Percentiles rank a stretch among this genome's conserved stretches.
phyloP scores from a whole-genome alignment of 2,329 filamentous ascomycete species.

The Alternaria sp. region DNA sequence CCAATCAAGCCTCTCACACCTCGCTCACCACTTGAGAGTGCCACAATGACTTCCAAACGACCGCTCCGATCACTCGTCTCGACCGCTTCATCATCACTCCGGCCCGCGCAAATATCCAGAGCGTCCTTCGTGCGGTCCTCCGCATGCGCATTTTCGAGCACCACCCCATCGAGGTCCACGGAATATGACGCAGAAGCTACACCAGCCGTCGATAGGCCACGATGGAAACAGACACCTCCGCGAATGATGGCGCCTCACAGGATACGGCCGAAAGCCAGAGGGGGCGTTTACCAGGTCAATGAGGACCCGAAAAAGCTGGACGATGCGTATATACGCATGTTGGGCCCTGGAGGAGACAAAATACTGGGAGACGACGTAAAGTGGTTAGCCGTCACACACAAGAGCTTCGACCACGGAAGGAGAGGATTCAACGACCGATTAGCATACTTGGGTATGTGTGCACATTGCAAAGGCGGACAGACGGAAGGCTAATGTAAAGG shows the following conservation, averaged over 20 bases:
- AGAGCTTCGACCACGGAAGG: conserved; percentile 95
- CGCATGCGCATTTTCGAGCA: conserved; percentile 45
- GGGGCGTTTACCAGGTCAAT: conserved; percentile 73
- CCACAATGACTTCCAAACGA: conserved; percentile 57
- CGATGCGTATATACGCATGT: conserved; percentile 75
- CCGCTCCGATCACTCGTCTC: conserved; percentile 46
- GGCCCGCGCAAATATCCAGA: conserved; percentile 31
- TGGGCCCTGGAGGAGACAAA: conserved; percentile 75
- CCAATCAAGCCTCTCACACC: conserved; percentile 20
- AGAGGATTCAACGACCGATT: conserved; percentile 94
- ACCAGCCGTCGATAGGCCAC: conserved; percentile 40
- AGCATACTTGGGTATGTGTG: conserved; percentile 76
- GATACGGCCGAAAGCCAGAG: conserved; percentile 63
- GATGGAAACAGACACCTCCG: conserved; percentile 59
- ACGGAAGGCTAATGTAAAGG: conserved; percentile 17
- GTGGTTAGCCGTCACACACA: conserved; percentile 96
- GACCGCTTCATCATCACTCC: conserved; percentile 34
- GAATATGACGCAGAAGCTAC: conserved; percentile 43
- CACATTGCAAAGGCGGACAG: neutral
- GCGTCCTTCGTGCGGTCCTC: conserved; percentile 41
- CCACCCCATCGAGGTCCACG: conserved; percentile 26
- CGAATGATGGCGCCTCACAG: conserved; percentile 58
- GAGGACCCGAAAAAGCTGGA: conserved; percentile 76
- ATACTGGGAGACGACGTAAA: conserved; percentile 89
- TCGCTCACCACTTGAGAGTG: conserved; percentile 15